Base-by-base conservation (phyloP, 805 yeast genomes). In the Teunomyces tritomae region DNA sequence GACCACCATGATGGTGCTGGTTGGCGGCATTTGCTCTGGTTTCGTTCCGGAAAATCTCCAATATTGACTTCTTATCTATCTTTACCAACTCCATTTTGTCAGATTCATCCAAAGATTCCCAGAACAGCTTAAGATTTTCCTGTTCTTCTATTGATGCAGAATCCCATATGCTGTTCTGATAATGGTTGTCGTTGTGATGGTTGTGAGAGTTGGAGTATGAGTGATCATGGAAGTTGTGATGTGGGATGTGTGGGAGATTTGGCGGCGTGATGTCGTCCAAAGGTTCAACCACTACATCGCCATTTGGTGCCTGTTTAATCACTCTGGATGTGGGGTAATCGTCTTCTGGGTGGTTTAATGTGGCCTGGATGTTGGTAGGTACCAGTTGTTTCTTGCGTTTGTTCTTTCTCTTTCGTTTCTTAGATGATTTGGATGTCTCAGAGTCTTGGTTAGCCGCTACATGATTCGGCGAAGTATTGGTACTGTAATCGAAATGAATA, bases 301-400 rank as follows among this genome's bases (percentile, higher is more conserved):
- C 95, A 61, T 87, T 85, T 3, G 84, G 77, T 3, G 80, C 86
- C 55, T 84, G 83, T 54, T 80, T 84, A 40, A 86, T 82, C 4
- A 86, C 82, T 48, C 94, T 65, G 7, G 90, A 84, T 10, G 79
- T 75, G 2, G 94, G 94, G 58, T 86, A 86, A 11, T 84, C 89
- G 30, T 78, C 76, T 34, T 76, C 72, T 10, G 84, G 80, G 55
- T 82, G 73, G 57, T 76, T 77, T 24, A 82, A 55, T 41, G 80
- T 74, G 2, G 80, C 82, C 39, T 76, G 68, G 37, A 51, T 28
- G 8, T 46, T 45, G 8, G 36, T 34, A 5, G 52, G 44, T 3
- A 56, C 39, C 11, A 50, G 14, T 11, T 34, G 34, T 41, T 39
- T 17, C 41, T 52, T 57, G 17, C 43, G 43, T 51, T 57, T 60